phyloP scores from a whole-genome alignment of 2,329 filamentous ascomycete genomes.

The Talaromyces funiculosus region DNA sequence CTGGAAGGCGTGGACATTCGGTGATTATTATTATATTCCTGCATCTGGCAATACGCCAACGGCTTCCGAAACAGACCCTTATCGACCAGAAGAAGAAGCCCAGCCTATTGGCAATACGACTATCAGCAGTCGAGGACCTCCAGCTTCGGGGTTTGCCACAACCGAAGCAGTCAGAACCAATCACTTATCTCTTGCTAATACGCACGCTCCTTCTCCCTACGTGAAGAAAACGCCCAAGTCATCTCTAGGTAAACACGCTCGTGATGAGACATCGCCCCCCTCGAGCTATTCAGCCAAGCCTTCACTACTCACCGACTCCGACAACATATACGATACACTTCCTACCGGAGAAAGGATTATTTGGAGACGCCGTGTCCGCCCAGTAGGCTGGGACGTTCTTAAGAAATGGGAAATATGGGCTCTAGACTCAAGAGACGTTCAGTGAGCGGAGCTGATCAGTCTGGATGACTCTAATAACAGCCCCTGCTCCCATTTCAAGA shows the following conservation, averaged over 20 bases:
- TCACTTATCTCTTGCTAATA: neutral
- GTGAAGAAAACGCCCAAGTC: constrained; percentile 16
- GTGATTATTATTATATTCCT: constrained; percentile 32
- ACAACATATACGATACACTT: constrained; percentile 14
- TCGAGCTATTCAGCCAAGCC: neutral
- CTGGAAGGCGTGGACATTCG: constrained; percentile 35
- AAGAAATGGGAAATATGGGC: constrained; percentile 42
- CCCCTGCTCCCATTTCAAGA: too few species aligned
- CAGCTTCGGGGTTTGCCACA: neutral
- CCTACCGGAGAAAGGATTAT: constrained; percentile 20
- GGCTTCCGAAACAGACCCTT: neutral
- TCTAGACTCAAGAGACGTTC: constrained; percentile 36
- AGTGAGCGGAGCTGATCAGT: neutral
- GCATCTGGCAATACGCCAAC: constrained; percentile 1
- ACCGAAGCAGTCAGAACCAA: neutral
- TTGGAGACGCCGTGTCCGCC: constrained; percentile 30
- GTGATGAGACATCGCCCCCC: constrained; percentile 17
- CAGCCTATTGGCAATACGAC: neutral
- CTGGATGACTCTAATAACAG: neutral
- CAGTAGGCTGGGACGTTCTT: constrained; percentile 37
- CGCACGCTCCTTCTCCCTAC: neutral
- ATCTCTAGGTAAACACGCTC: constrained; percentile 22
- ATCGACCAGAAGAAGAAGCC: neutral
- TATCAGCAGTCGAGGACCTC: neutral
- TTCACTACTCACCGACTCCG: constrained; percentile 11